Evolutionary conservation across 2,329 filamentous ascomycete species (phyloP).

Genomic region (Neopestalotiopsis clavispora): DNA sequence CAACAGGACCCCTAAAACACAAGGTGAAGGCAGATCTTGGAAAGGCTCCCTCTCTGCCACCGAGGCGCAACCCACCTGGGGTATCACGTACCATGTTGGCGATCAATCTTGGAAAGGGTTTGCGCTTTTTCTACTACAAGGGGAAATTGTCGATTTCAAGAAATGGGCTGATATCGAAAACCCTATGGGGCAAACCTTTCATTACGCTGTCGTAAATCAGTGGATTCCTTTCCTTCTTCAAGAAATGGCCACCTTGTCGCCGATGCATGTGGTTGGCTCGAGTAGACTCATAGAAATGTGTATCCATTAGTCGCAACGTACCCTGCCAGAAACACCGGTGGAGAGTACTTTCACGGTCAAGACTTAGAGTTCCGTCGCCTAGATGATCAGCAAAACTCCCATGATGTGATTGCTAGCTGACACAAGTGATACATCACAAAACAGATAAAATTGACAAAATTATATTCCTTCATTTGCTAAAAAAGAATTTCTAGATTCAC

Average conservation of each 20-base stretch:
- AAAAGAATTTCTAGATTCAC: not conserved
- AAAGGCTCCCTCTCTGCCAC: not conserved
- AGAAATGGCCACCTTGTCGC: too few species aligned
- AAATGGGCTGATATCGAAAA: not conserved
- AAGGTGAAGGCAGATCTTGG: not conserved
- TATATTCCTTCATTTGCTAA: too few species aligned
- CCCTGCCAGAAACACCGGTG: too few species aligned
- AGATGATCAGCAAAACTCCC: not conserved
- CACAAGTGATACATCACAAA: not conserved
- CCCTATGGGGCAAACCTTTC: not conserved
- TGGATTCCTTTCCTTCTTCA: not conserved
- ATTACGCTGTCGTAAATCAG: not conserved
- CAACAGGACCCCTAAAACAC: conserved; percentile 8
- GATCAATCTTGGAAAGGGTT: not conserved
- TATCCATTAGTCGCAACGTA: too few species aligned
- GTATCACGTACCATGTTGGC: not conserved
- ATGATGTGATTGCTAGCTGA: not conserved
- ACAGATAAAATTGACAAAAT: not conserved
- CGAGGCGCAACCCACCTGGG: not conserved
- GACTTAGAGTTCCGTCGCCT: not conserved
- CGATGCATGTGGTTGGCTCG: too few species aligned
- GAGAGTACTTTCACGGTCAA: not conserved
- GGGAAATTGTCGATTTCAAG: not conserved
- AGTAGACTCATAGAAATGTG: too few species aligned
- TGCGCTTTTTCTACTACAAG: not conserved